A percentile compares a stretch with the other conserved stretches of the same genome.
Conservation (phyloP, 192 early-diverging fungal genomes). For the Podila verticillata region DNA sequence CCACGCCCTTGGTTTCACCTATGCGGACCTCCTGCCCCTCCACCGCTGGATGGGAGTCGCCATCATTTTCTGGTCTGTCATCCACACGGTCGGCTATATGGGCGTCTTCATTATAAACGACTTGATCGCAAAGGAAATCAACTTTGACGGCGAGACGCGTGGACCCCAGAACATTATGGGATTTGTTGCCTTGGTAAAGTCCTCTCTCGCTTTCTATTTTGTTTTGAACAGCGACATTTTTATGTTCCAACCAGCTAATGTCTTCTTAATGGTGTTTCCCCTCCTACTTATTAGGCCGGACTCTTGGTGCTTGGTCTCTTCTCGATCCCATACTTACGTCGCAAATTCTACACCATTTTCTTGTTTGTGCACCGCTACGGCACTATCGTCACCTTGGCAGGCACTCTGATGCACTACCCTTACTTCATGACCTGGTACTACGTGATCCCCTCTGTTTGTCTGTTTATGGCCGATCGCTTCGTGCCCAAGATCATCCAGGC, state of each 20-base stretch:
- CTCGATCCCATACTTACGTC: not conserved
- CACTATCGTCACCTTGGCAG: not conserved
- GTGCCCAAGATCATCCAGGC: conserved; percentile 16
- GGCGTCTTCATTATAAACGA: not conserved
- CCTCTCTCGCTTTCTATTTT: not conserved
- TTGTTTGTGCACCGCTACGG: conserved; percentile 1
- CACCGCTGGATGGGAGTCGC: conserved; percentile 11
- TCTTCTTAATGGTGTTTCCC: not conserved
- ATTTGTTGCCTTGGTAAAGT: not conserved
- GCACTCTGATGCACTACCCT: not conserved
- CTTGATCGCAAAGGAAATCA: not conserved
- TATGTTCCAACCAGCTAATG: not conserved
- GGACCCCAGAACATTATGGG: conserved; percentile 2
- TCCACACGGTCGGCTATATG: conserved; percentile 2
- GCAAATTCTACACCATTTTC: not conserved
- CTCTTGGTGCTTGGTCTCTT: not conserved
- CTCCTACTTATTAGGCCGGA: not conserved
- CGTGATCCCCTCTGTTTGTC: not conserved
- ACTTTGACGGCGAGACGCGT: conserved; percentile 2
- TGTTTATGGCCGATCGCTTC: conserved; percentile 17
- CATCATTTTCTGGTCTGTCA: conserved; percentile 5
- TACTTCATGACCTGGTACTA: conserved; percentile 5
- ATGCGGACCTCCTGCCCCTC: conserved; percentile 11
- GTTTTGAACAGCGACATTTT: no score
- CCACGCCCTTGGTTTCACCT: conserved; percentile 17